Evolutionary conservation across 2,329 filamentous ascomycete genomes (phyloP).

Genomic region (Fusarium sp.): DNA sequence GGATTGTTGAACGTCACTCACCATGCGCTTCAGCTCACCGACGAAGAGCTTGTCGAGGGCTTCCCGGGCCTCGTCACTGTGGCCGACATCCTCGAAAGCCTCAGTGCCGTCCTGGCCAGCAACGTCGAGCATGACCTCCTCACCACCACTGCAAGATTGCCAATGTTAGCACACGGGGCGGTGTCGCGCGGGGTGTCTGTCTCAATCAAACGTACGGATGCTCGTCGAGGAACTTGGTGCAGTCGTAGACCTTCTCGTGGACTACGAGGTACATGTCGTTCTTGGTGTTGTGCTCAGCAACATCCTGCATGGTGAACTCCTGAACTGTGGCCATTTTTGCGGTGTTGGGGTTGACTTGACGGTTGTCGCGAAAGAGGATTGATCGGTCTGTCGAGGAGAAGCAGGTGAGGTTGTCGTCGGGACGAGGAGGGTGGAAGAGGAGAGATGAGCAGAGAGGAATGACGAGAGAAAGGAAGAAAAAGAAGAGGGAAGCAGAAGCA

Average conservation of each 20-base stretch:
- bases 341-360: slow-evolving; percentile 23
- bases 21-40: slow-evolving; percentile 80
- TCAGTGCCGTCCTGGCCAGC: slow-evolving; percentile 96
- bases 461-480: slow-evolving; percentile 13
- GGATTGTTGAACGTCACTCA: slow-evolving; percentile 54
- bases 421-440: slow-evolving; percentile 10
- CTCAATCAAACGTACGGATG: slow-evolving; percentile 72
- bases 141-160: slow-evolving; percentile 75
- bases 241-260: slow-evolving; percentile 96
- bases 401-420: slow-evolving; percentile 25
- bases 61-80: slow-evolving; percentile 98
- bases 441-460: slow-evolving; percentile 12
- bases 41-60: slow-evolving; percentile 80
- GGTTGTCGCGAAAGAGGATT: slow-evolving; percentile 20
- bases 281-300: slow-evolving; percentile 87
- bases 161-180: slow-evolving; percentile 29
- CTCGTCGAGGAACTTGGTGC: slow-evolving; percentile 90
- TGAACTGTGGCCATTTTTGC: slow-evolving; percentile 47
- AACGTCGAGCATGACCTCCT: slow-evolving; percentile 97
- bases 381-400: slow-evolving; percentile 14
- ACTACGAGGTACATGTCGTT: slow-evolving; percentile 92
- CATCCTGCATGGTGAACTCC: slow-evolving; percentile 78
- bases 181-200: slow-evolving; percentile 11
- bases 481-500: slow-evolving; percentile 22
- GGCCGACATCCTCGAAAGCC: slow-evolving; percentile 98